Evolutionary conservation across 768 basidiomycete species (phyloP).

Genomic region (Hortiboletus campestris): DNA sequence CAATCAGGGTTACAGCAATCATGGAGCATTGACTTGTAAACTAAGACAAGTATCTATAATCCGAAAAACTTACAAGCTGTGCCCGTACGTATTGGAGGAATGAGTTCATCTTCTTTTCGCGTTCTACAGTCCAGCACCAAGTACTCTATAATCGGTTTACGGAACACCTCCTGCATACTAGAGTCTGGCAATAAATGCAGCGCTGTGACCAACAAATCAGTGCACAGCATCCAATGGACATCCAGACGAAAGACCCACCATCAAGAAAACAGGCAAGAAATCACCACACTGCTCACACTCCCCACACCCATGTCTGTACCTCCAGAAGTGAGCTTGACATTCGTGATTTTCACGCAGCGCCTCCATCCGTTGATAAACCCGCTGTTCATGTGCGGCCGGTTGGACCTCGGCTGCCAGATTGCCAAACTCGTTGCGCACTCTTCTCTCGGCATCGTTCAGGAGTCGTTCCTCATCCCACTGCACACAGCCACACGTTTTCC

Average conservation of each 20-base stretch:
- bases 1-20: not conserved
- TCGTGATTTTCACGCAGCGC: slow-evolving; percentile 50
- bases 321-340: slow-evolving; percentile 49
- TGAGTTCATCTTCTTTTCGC: not conserved
- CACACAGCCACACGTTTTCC: slow-evolving; percentile 61
- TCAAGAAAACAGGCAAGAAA: slow-evolving; percentile 40
- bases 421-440: slow-evolving; percentile 26
- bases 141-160: slow-evolving; percentile 24
- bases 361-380: slow-evolving; percentile 27
- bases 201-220: slow-evolving; percentile 16
- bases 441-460: slow-evolving; percentile 22
- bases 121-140: not conserved
- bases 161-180: slow-evolving; percentile 29
- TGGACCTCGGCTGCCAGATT: slow-evolving; percentile 3
- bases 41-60: not conserved
- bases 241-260: slow-evolving; percentile 37
- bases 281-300: slow-evolving; percentile 46
- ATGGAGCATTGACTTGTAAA: not conserved
- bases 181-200: slow-evolving; percentile 22
- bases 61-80: too few species aligned
- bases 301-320: slow-evolving; percentile 41
- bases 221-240: not conserved
- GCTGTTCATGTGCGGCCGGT: slow-evolving; percentile 19
- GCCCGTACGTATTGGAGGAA: not conserved
- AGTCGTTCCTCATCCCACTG: slow-evolving; percentile 62